These are phyloP conservation scores for Solanum bulbocastanum DNA, from an alignment of 257 asterid species.

Conservation along the genomic window DNA sequence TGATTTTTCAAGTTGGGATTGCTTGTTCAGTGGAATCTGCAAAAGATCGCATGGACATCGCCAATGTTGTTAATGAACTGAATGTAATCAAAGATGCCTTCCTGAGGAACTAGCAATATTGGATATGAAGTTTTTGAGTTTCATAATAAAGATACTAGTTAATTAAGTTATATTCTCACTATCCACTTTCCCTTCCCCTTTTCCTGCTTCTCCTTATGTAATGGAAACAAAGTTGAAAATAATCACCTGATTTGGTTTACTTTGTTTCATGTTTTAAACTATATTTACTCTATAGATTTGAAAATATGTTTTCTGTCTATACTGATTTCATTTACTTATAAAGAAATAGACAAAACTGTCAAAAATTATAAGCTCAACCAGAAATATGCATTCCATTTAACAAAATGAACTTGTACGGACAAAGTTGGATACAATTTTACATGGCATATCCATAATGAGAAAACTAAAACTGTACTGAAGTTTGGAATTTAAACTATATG, in stretches of 20 bases:
- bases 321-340: background rate
- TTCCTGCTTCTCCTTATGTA: background rate
- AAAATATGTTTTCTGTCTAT: background rate
- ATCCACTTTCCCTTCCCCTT: background rate
- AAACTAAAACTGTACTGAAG: background rate
- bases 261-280: background rate
- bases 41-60: conserved; percentile 7
- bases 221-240: background rate
- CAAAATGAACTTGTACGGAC: background rate
- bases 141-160: background rate
- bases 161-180: background rate
- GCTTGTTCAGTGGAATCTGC: conserved; percentile 5
- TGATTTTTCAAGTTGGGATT: conserved; percentile 10
- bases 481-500: background rate
- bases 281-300: background rate
- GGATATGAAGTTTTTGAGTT: background rate
- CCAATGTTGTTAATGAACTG: background rate
- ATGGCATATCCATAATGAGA: background rate
- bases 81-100: background rate
- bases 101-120: background rate
- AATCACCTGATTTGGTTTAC: background rate
- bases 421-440: background rate
- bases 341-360: background rate
- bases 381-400: background rate
- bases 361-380: background rate